A percentile compares a stretch with the other conserved stretches of the same genome.
These are phyloP conservation scores for Scheffersomyces stipitis DNA, from an alignment of 805 yeast species.

Conservation along the genomic window DNA sequence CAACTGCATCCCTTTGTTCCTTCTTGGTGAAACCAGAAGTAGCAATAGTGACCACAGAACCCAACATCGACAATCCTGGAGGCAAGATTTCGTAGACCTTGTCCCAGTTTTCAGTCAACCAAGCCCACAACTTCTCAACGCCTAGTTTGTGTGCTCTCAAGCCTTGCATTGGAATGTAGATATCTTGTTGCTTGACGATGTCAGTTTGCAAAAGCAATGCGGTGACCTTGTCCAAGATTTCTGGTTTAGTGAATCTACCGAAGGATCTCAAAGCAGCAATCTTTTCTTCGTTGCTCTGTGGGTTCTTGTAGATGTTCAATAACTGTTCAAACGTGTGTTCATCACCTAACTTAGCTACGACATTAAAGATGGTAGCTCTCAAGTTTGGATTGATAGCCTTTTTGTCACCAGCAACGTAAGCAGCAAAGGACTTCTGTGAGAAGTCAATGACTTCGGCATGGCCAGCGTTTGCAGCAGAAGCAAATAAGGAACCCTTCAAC, in stretches of 20 bases:
- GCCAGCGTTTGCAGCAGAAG: conserved; percentile 56
- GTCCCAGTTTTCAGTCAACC: conserved; percentile 77
- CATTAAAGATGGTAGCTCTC: conserved; percentile 60
- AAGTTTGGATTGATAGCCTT: conserved; percentile 73
- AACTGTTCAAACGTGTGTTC: conserved; percentile 62
- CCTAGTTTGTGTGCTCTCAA: conserved; percentile 64
- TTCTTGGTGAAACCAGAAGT: conserved; percentile 61
- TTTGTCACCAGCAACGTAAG: conserved; percentile 60
- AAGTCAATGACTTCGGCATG: conserved; percentile 48
- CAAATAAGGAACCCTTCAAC: conserved; percentile 63
- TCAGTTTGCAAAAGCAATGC: conserved; percentile 55
- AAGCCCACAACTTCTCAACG: conserved; percentile 66
- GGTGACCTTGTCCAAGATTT: conserved; percentile 56
- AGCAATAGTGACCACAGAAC: conserved; percentile 64
- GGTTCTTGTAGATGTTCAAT: conserved; percentile 57
- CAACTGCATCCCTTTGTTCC: conserved; percentile 51
- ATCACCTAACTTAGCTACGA: conserved; percentile 69
- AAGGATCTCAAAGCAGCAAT: conserved; percentile 66
- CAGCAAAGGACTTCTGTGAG: conserved; percentile 50
- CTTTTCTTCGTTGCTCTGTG: conserved; percentile 65
- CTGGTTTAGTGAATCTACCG: conserved; percentile 59
- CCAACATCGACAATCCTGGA: conserved; percentile 77
- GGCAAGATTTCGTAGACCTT: conserved; percentile 66
- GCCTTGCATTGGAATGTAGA: conserved; percentile 75
- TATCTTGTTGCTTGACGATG: conserved; percentile 65